Evolutionary conservation across 2,329 filamentous ascomycete genomes (phyloP).

Genomic region (Diaporthe eres): DNA sequence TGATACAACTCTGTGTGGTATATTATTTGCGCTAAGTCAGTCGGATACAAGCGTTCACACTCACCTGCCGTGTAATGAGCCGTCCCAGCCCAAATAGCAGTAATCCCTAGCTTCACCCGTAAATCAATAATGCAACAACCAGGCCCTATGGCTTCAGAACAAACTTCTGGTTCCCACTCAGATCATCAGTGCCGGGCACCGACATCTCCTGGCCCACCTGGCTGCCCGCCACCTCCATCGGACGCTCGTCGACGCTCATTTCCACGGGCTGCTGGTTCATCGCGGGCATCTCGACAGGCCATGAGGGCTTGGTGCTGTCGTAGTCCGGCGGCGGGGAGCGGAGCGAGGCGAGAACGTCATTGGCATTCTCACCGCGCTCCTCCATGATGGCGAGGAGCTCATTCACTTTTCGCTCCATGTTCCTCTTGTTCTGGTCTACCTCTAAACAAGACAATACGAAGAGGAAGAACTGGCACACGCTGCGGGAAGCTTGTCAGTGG

Average conservation of each 20-base stretch:
- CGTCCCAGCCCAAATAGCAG: too few relatives aligned
- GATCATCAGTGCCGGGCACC: neutral
- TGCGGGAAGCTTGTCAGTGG: neutral
- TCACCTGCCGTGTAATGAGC: neutral
- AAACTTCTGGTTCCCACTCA: conserved; percentile 15
- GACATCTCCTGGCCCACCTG: conserved; percentile 17
- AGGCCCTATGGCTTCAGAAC: neutral
- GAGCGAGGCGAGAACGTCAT: conserved; percentile 11
- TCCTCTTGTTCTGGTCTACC: conserved; percentile 18
- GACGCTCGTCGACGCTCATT: conserved; percentile 18
- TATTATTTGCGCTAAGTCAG: neutral
- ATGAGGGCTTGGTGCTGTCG: conserved; percentile 21
- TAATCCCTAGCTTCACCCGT: too few relatives aligned
- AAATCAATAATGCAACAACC: neutral
- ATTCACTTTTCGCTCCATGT: conserved; percentile 12
- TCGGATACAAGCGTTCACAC: neutral
- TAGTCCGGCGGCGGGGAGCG: neutral
- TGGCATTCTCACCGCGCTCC: conserved; percentile 11
- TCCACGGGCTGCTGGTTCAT: conserved; percentile 22
- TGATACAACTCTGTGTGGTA: neutral
- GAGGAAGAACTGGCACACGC: conserved; percentile 5
- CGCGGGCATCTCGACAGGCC: conserved; percentile 21
- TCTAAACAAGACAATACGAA: conserved; percentile 20
- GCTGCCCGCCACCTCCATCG: conserved; percentile 1
- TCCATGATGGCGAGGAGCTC: conserved; percentile 13